Evolutionary conservation across 306 rosid species (phyloP).

Genomic region (Trifolium fragiferum): DNA sequence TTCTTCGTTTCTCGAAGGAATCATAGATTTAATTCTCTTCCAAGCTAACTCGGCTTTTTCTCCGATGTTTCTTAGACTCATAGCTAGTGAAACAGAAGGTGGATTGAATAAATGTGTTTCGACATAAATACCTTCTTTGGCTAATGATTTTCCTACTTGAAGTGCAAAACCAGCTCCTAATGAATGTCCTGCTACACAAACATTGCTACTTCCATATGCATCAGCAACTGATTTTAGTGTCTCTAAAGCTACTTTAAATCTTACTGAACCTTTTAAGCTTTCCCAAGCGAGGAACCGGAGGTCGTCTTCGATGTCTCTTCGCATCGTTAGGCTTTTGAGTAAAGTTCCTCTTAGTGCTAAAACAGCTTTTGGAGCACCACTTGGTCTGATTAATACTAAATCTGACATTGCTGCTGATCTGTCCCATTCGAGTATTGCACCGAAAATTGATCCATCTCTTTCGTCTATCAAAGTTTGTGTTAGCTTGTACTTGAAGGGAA

Average conservation of each 20-base stretch:
- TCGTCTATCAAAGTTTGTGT: slow-evolving; percentile 69
- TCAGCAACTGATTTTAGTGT: slow-evolving; percentile 63
- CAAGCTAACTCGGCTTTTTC: slow-evolving; percentile 84
- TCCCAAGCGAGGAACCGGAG: slow-evolving; percentile 96
- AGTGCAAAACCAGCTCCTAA: slow-evolving; percentile 96
- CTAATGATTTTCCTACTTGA: slow-evolving; percentile 87
- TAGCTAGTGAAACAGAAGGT: slow-evolving; percentile 90
- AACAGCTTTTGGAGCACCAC: slow-evolving; percentile 91
- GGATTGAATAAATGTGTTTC: slow-evolving; percentile 96
- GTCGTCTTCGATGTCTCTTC: slow-evolving; percentile 86
- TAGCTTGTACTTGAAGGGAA: slow-evolving; percentile 86
- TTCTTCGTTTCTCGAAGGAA: slow-evolving; percentile 56
- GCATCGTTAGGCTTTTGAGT: slow-evolving; percentile 74
- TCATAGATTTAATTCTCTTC: slow-evolving; percentile 74
- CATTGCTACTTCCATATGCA: slow-evolving; percentile 74
- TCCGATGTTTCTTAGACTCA: slow-evolving; percentile 80
- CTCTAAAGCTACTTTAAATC: slow-evolving; percentile 71
- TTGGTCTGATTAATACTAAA: slow-evolving; percentile 70
- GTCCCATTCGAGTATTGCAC: slow-evolving; percentile 97
- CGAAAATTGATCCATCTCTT: slow-evolving; percentile 89
- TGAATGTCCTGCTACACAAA: slow-evolving; percentile 92
- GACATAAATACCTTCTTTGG: slow-evolving; percentile 80
- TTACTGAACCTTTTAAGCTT: slow-evolving; percentile 87
- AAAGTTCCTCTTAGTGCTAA: slow-evolving; percentile 81
- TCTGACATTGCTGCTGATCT: slow-evolving; percentile 84